Conservation (phyloP, 805 yeast genomes). For the Saturnispora quitensis region DNA sequence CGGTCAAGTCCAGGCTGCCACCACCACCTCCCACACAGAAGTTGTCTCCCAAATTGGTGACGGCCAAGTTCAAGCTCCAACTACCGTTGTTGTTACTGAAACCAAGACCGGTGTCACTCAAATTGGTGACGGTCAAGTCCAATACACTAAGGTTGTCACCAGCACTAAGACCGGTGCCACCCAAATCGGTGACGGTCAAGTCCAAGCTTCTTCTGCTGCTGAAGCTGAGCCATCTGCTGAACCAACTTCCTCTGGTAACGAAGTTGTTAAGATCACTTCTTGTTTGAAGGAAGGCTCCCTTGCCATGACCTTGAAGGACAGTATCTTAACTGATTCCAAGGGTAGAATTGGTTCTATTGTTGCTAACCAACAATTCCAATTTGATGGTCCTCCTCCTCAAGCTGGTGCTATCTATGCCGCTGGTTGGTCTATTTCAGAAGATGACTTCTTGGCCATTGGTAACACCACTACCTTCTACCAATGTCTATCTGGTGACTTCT, state of each 20-base stretch:
- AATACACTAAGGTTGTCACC: slow-evolving; percentile 30
- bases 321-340: slow-evolving; percentile 36
- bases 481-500: slow-evolving; percentile 48
- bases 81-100: slow-evolving; percentile 29
- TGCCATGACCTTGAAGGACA: slow-evolving; percentile 33
- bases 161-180: slow-evolving; percentile 26
- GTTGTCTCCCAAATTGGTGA: slow-evolving; percentile 22
- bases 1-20: slow-evolving; percentile 36
- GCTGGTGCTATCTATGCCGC: slow-evolving; percentile 47
- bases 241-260: slow-evolving; percentile 10
- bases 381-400: slow-evolving; percentile 60
- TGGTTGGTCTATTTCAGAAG: slow-evolving; percentile 40
- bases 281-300: slow-evolving; percentile 33
- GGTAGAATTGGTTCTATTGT: slow-evolving; percentile 53
- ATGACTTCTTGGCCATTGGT: slow-evolving; percentile 43
- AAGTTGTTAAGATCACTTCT: slow-evolving; percentile 20
- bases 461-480: slow-evolving; percentile 40
- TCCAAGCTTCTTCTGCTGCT: slow-evolving; percentile 29
- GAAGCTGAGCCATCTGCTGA: slow-evolving; percentile 23
- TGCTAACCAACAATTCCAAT: slow-evolving; percentile 57
- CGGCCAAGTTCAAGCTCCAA: slow-evolving; percentile 23
- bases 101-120: slow-evolving; percentile 32
- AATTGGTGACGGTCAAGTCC: slow-evolving; percentile 47
- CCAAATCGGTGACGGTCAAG: slow-evolving; percentile 32
- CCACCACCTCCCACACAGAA: slow-evolving; percentile 21